A percentile compares a stretch with the other conserved stretches of the same genome.
Conservation (phyloP, 257 asterid genomes). For the Misopates orontium region DNA sequence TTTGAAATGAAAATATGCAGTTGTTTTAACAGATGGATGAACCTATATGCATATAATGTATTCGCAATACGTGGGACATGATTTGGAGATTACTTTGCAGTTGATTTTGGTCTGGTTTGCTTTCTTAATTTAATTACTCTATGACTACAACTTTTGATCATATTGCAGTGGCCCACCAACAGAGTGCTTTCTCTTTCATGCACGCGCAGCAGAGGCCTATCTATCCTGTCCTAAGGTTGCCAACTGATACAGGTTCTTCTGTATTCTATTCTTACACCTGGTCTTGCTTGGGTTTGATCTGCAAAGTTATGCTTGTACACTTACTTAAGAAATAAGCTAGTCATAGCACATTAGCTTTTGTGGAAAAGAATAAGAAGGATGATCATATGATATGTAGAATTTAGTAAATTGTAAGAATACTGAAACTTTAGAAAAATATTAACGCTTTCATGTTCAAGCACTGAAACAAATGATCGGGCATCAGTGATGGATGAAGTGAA, state of each 20-base stretch:
- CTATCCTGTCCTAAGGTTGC: slow-evolving; percentile 67
- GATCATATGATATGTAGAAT: slow-evolving; percentile 12
- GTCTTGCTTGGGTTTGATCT: slow-evolving; percentile 10
- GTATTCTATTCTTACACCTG: slow-evolving; percentile 15
- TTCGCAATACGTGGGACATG: background rate
- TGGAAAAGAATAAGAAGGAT: background rate
- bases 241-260: slow-evolving; percentile 10
- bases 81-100: too few species aligned
- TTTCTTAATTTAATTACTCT: slow-evolving; percentile 21
- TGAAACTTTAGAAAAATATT: too few species aligned
- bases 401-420: background rate
- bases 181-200: slow-evolving; percentile 86
- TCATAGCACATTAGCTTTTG: background rate
- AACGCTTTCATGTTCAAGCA: slow-evolving; percentile 11
- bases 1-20: slow-evolving; percentile 3
- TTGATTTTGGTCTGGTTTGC: slow-evolving; percentile 6
- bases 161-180: slow-evolving; percentile 93
- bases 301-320: background rate
- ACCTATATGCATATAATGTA: background rate
- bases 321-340: background rate
- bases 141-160: slow-evolving; percentile 23
- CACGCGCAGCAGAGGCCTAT: slow-evolving; percentile 78
- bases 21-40: background rate
- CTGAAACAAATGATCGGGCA: slow-evolving; percentile 13
- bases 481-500: background rate